phyloP scores from a whole-genome alignment of 345 rosid species.

The Lumnitzera littorea region DNA sequence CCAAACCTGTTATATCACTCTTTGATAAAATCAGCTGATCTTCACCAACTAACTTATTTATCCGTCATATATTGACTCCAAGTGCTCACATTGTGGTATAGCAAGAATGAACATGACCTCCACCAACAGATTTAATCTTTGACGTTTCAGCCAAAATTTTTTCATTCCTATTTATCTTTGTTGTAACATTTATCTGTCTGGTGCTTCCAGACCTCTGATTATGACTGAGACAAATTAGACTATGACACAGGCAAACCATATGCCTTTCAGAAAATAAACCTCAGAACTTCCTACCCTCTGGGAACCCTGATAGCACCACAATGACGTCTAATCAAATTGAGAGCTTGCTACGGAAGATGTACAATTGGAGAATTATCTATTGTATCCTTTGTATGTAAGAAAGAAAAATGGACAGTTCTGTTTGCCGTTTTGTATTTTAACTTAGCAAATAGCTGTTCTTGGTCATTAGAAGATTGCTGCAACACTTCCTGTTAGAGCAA shows the following conservation, averaged over 20 bases:
- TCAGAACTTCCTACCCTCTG: conserved; percentile 11
- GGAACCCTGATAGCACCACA: conserved; percentile 8
- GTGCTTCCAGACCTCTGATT: conserved; percentile 23
- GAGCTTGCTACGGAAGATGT: no score
- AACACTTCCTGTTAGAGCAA: no score
- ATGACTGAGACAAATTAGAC: conserved; percentile 20
- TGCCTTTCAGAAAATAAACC: conserved; percentile 5
- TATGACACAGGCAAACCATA: conserved; percentile 13
- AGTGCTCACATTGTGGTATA: conserved; percentile 8
- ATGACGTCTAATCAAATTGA: background rate
- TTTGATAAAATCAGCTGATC: conserved; percentile 36
- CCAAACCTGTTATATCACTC: conserved; percentile 41
- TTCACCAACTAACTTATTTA: conserved; percentile 4
- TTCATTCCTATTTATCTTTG: conserved; percentile 11
- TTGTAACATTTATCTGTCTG: conserved; percentile 33
- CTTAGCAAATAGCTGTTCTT: no score
- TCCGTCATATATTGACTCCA: background rate
- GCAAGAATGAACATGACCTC: conserved; percentile 3
- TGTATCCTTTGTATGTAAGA: no score
- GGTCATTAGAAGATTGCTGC: no score
- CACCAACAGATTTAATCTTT: background rate
- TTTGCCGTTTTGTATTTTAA: no score
- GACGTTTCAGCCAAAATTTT: background rate
- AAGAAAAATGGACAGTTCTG: no score
- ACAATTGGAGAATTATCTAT: no score